A percentile compares a stretch with the other conserved stretches of the same genome.
phyloP scores from a whole-genome alignment of 805 yeast genomes.

The Ascoidea rubescens region DNA sequence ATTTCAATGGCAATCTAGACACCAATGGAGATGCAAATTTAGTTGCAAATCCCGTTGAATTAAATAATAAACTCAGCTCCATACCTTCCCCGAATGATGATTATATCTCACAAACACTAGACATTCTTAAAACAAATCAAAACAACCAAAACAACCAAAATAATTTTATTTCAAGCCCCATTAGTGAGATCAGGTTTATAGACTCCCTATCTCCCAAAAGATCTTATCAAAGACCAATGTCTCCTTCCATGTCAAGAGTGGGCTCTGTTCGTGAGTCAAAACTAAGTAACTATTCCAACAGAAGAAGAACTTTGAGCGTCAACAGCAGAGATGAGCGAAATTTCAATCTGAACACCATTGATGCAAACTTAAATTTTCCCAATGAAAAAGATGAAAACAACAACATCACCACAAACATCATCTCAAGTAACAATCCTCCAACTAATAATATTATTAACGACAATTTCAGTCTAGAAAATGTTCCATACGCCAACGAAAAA shows the following conservation, averaged over 20 bases:
- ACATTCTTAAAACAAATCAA: too few relatives aligned
- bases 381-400: neutral
- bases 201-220: too few relatives aligned
- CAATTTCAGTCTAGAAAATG: neutral
- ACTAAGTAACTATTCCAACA: neutral
- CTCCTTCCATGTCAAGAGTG: neutral
- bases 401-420: neutral
- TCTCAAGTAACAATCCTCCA: neutral
- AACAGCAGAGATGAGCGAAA: neutral
- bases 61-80: too few relatives aligned
- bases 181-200: too few relatives aligned
- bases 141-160: too few relatives aligned
- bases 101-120: too few relatives aligned
- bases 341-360: neutral
- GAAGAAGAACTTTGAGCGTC: neutral
- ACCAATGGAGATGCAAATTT: neutral
- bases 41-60: neutral
- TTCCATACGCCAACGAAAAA: slow-evolving; percentile 30
- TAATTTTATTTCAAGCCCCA: too few relatives aligned
- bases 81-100: too few relatives aligned
- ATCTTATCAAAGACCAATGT: neutral
- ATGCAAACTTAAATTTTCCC: neutral
- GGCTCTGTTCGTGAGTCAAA: neutral
- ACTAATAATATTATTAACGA: neutral
- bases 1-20: neutral